A percentile compares a stretch with the other conserved stretches of the same genome.
Conservation (phyloP, 371 early-diverging fungal species). For the Haplosporangium sp. region DNA sequence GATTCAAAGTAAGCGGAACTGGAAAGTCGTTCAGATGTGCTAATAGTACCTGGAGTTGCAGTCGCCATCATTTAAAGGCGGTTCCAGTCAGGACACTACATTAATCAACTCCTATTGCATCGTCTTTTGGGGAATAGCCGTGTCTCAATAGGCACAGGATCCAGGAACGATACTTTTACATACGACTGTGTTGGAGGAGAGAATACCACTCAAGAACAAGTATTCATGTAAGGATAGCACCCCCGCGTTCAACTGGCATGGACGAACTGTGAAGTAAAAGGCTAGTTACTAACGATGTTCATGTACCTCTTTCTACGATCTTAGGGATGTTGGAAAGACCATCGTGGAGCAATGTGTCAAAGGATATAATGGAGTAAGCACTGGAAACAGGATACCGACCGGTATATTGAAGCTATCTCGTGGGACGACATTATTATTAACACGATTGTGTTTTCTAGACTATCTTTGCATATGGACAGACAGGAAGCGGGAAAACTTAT, state of each 20-base stretch:
- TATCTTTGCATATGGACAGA: constrained; percentile 91
- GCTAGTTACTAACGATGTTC: background rate
- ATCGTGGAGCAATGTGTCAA: constrained; percentile 80
- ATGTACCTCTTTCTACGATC: background rate
- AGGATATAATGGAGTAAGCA: constrained; percentile 79
- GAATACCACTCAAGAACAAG: constrained; percentile 56
- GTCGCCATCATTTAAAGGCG: too few relatives aligned
- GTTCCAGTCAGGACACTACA: background rate
- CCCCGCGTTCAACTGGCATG: background rate
- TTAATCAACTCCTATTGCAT: constrained; percentile 1
- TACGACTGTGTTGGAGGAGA: constrained; percentile 69
- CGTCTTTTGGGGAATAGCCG: constrained; percentile 9
- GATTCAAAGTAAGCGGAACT: constrained; percentile 29
- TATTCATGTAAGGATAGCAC: constrained; percentile 51
- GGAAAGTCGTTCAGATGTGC: background rate
- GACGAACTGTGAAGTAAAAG: too few relatives aligned
- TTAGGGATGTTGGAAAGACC: constrained; percentile 64
- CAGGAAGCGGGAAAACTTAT: constrained; percentile 93
- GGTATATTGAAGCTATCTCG: background rate
- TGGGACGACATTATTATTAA: background rate
- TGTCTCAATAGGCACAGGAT: constrained; percentile 31
- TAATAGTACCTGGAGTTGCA: too few relatives aligned
- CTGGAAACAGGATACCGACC: background rate
- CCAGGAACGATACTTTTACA: constrained; percentile 63
- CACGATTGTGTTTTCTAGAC: constrained; percentile 56